A percentile compares a stretch with the other conserved stretches of the same genome.
Conservation (phyloP, 139 green algal genomes). For the Coelastrella sp. region DNA sequence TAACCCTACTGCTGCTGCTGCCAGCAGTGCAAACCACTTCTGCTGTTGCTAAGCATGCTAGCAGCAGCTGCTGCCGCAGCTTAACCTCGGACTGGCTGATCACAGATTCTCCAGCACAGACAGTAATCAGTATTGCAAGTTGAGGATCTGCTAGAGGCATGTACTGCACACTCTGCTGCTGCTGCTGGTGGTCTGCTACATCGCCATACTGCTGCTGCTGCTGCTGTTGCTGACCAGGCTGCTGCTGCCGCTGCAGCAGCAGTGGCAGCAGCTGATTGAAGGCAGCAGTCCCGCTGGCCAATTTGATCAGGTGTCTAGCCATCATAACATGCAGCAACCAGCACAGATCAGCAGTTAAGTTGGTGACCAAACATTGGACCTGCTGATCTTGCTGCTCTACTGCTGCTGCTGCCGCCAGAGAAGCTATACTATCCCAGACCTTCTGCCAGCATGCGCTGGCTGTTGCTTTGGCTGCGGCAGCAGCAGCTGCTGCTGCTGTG, state of each 20-base stretch:
- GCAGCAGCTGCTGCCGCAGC: conserved; percentile 36
- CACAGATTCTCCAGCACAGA: not conserved
- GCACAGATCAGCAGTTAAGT: not conserved
- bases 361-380: not conserved
- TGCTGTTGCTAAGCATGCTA: conserved; percentile 4
- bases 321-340: conserved; percentile 24
- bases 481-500: conserved; percentile 6
- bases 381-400: not conserved
- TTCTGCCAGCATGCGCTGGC: conserved; percentile 20
- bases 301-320: not conserved
- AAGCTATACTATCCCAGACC: not conserved
- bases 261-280: not conserved
- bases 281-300: not conserved
- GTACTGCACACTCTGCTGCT: conserved; percentile 7
- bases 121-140: conserved; percentile 8
- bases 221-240: conserved; percentile 15
- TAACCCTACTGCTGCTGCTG: conserved; percentile 17
- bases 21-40: not conserved
- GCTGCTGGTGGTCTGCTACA: conserved; percentile 21
- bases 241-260: conserved; percentile 6
- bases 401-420: not conserved
- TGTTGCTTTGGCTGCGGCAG: not conserved
- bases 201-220: not conserved
- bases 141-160: conserved; percentile 16
- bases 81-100: not conserved